These are phyloP conservation scores for Coemansia sp. DNA, from an alignment of 192 early-diverging fungal species.

Conservation along the genomic window DNA sequence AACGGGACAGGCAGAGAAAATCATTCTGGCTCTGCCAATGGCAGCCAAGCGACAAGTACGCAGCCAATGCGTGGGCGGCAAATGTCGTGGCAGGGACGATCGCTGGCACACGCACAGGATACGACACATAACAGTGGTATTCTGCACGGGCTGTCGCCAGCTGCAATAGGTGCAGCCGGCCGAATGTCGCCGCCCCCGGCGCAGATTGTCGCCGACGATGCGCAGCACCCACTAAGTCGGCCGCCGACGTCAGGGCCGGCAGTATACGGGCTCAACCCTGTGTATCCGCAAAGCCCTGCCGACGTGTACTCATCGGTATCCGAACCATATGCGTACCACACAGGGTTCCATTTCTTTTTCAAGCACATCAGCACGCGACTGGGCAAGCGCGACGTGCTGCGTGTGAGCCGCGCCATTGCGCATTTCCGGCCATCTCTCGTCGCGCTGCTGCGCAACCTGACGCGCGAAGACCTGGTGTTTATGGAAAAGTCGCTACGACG, in stretches of 20 bases:
- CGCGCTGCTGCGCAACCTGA: conserved; percentile 90
- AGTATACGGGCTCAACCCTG: conserved; percentile 52
- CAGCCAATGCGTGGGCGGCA: conserved; percentile 20
- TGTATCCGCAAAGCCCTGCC: conserved; percentile 41
- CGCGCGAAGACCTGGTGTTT: conserved; percentile 90
- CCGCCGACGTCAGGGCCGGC: conserved; percentile 48
- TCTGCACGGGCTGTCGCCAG: not conserved
- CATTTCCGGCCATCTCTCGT: conserved; percentile 92
- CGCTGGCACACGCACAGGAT: conserved; percentile 13
- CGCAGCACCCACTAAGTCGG: conserved; percentile 33
- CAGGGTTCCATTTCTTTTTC: conserved; percentile 91
- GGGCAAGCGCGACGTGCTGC: conserved; percentile 83
- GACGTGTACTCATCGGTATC: conserved; percentile 79
- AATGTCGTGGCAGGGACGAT: conserved; percentile 26
- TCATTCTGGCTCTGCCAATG: conserved; percentile 5
- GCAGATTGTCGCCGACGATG: conserved; percentile 26
- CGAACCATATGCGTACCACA: conserved; percentile 87
- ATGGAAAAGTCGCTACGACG: conserved; percentile 97
- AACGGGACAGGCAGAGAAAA: not conserved
- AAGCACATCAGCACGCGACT: conserved; percentile 82
- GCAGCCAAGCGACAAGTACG: conserved; percentile 4
- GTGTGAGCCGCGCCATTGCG: conserved; percentile 84
- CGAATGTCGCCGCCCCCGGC: conserved; percentile 12
- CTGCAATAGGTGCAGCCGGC: conserved; percentile 9
- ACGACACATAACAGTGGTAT: not conserved